Conservation (phyloP, 2,329 filamentous ascomycete species). For the Trichoderma koningiopsis region DNA sequence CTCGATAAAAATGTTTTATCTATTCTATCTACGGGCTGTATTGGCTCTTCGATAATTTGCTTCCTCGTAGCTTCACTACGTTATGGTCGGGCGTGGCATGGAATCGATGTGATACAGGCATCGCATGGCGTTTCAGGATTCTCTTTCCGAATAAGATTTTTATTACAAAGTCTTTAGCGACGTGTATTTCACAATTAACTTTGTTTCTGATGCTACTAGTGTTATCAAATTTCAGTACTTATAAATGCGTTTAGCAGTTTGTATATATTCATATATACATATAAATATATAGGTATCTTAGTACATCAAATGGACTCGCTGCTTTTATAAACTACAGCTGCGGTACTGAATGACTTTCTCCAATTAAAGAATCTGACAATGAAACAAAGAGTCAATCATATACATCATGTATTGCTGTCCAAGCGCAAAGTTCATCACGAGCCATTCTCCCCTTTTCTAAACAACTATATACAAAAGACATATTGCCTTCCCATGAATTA, state of each 20-base stretch:
- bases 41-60: background rate
- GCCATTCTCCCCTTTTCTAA: background rate
- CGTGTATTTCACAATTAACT: too few species aligned
- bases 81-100: background rate
- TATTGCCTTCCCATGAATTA: background rate
- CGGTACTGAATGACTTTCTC: background rate
- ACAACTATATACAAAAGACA: slow-evolving; percentile 18
- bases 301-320: too few species aligned
- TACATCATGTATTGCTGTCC: slow-evolving; percentile 23
- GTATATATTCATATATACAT: too few species aligned
- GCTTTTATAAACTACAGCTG: too few species aligned
- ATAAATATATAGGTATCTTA: too few species aligned
- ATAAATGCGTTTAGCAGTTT: too few species aligned
- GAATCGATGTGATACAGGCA: slow-evolving; percentile 3
- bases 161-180: background rate
- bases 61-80: background rate
- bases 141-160: background rate
- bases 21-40: background rate
- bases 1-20: background rate
- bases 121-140: slow-evolving; percentile 11
- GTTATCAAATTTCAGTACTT: too few species aligned
- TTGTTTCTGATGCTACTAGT: too few species aligned
- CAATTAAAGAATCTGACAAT: background rate
- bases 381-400: background rate
- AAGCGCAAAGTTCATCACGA: slow-evolving; percentile 13